These are phyloP conservation scores for Ogataea thermomethanolica DNA, from an alignment of 805 yeast species.

Conservation along the genomic window DNA sequence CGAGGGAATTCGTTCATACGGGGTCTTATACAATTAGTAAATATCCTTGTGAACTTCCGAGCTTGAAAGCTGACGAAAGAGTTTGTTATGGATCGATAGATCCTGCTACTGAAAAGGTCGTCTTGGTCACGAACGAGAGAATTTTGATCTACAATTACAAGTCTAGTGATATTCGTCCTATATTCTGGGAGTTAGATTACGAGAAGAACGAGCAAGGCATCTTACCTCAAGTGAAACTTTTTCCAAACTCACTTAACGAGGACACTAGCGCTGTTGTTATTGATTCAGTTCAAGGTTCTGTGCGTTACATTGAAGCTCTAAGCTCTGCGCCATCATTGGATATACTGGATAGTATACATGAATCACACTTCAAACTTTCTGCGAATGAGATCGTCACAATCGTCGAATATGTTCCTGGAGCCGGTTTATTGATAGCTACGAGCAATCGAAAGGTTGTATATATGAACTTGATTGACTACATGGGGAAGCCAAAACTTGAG, in stretches of 20 bases:
- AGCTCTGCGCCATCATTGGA: slow-evolving; percentile 61
- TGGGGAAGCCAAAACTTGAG: slow-evolving; percentile 52
- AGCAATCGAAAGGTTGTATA: slow-evolving; percentile 63
- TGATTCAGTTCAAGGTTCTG: slow-evolving; percentile 52
- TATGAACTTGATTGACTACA: slow-evolving; percentile 60
- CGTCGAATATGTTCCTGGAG: slow-evolving; percentile 63
- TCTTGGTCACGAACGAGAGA: slow-evolving; percentile 42
- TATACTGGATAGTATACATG: slow-evolving; percentile 32
- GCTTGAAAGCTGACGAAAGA: slow-evolving; percentile 31
- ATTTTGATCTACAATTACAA: slow-evolving; percentile 68
- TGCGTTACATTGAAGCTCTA: slow-evolving; percentile 72
- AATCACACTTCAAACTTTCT: slow-evolving; percentile 39
- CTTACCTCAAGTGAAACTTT: slow-evolving; percentile 53
- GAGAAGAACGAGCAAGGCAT: slow-evolving; percentile 25
- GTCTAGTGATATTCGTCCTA: slow-evolving; percentile 58
- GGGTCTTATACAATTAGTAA: slow-evolving; percentile 54
- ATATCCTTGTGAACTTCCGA: slow-evolving; percentile 52
- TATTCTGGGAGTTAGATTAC: slow-evolving; percentile 51
- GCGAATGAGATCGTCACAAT: slow-evolving; percentile 54
- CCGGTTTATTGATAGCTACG: slow-evolving; percentile 71
- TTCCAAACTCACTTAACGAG: slow-evolving; percentile 51
- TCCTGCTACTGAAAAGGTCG: slow-evolving; percentile 28
- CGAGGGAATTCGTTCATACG: slow-evolving; percentile 54
- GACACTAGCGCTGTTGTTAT: slow-evolving; percentile 71
- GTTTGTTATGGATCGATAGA: slow-evolving; percentile 22